Percentiles rank a stretch among this genome's conserved stretches.
These are phyloP conservation scores for Paxillus rubicundulus DNA, from an alignment of 768 basidiomycete species.

Conservation along the genomic window DNA sequence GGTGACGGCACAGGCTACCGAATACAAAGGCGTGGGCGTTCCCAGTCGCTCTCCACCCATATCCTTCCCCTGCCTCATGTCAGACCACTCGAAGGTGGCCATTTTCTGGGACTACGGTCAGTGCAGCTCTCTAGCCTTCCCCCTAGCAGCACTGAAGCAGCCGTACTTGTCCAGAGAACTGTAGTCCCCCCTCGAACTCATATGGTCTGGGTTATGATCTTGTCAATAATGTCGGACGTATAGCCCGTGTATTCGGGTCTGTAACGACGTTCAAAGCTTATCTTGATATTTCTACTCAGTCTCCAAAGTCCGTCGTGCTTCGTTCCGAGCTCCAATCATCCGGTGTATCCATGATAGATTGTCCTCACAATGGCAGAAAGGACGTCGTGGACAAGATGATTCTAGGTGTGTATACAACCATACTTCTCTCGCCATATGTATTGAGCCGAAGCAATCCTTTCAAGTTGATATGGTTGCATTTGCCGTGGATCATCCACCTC, in stretches of 20 bases:
- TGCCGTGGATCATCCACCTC: slow-evolving; percentile 58
- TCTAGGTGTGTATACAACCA: slow-evolving; percentile 32
- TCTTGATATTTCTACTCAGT: slow-evolving; percentile 43
- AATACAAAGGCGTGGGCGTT: slow-evolving; percentile 23
- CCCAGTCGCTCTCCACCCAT: slow-evolving; percentile 9
- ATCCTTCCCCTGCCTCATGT: slow-evolving; percentile 29
- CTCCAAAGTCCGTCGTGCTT: slow-evolving; percentile 30
- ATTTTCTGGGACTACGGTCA: slow-evolving; percentile 41
- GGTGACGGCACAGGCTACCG: background rate
- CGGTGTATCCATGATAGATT: slow-evolving; percentile 41
- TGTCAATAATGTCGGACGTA: slow-evolving; percentile 41
- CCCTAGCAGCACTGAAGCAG: slow-evolving; percentile 13
- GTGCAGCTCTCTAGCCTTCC: slow-evolving; percentile 1
- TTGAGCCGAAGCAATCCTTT: slow-evolving; percentile 3
- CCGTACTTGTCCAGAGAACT: slow-evolving; percentile 26
- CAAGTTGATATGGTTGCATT: slow-evolving; percentile 66
- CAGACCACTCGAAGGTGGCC: slow-evolving; percentile 37
- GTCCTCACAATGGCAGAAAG: slow-evolving; percentile 32
- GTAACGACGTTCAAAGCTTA: slow-evolving; percentile 54
- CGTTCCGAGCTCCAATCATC: slow-evolving; percentile 46
- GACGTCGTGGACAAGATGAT: slow-evolving; percentile 48
- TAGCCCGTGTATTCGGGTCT: slow-evolving; percentile 47
- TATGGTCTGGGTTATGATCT: slow-evolving; percentile 40
- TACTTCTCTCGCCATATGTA: background rate
- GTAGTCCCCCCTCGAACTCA: slow-evolving; percentile 29